Base-by-base conservation (phyloP, 768 basidiomycete species). In the Phanerodontia chrysosporium region DNA sequence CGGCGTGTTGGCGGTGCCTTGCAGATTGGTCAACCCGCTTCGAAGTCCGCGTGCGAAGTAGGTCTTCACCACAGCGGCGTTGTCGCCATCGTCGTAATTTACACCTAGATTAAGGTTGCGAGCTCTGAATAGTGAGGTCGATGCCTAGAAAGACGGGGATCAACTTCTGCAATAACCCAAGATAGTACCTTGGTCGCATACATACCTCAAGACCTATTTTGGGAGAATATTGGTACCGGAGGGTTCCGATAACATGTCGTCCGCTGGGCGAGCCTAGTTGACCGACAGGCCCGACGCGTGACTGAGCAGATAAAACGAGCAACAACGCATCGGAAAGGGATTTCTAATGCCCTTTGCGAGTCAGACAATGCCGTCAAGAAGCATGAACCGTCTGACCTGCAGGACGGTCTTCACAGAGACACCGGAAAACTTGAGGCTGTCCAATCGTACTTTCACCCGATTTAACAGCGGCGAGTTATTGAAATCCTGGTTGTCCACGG, bases 221-320 rank as follows among this genome's bases (percentile, higher is more conserved):
- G 14, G 90, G 88, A 28, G 89, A 90, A 66, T 83, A 84, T 65
- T 91, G 89, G 70, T 93, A 87, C 58, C 80, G 82, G 49, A 95
- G 71, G 1, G 90, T 90, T 36, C 89, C 90, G 25, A 83, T 67
- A 39, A 94, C 29, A n/a, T 54, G 58, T 24, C 49, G 30, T 8
- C 58, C 57, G 3, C 16, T 30, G 14, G 32, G 55, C 29, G 49
- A 18, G 7, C 16, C 35, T 3, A 39, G n/a, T 16, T 28, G 24
- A 42, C 63, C 46, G 9, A 29, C 55, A 9, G 45, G 58, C 28
- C 39, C 35, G 45, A 56, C 55, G 8, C 45, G 21, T 16, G 53
- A 32, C 12, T 45, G 46, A 24, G 49, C 42, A 16, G 55, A 9
- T 14, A 63, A 42, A 65, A 45, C 57, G 58, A 68, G 76, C 2